phyloP scores from a whole-genome alignment of 1,284 basidiomycete species.

The Tilletia setariae region DNA sequence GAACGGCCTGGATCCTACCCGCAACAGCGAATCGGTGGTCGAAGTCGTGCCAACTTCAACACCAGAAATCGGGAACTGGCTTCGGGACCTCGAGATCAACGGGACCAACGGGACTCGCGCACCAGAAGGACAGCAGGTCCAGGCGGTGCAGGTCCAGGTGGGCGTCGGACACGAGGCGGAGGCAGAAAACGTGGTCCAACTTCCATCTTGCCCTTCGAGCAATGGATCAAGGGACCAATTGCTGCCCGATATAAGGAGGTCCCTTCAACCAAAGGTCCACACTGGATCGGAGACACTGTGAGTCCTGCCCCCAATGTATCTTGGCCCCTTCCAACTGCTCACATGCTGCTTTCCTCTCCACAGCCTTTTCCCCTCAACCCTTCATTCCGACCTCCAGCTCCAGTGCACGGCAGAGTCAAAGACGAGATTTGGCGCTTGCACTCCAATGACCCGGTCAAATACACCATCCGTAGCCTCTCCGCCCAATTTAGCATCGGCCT shows the following conservation, averaged over 20 bases:
- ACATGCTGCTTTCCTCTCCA: neutral
- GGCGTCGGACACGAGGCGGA: neutral
- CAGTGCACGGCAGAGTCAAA: constrained; percentile 38
- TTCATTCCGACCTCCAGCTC: constrained; percentile 47
- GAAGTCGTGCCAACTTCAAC: too few species aligned
- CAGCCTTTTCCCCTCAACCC: constrained; percentile 52
- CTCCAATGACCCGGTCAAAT: constrained; percentile 33
- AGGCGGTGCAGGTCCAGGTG: too few species aligned
- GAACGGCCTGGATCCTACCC: too few species aligned
- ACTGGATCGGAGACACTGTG: constrained; percentile 46
- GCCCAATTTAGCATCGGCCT: constrained; percentile 40
- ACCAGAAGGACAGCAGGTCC: too few species aligned
- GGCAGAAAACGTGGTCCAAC: neutral
- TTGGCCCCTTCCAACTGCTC: neutral
- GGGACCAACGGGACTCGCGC: too few species aligned
- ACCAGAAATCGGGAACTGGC: too few species aligned
- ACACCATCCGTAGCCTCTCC: constrained; percentile 46
- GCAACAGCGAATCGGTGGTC: too few species aligned
- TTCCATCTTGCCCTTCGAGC: constrained; percentile 28
- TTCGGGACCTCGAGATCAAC: too few species aligned
- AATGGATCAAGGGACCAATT: constrained; percentile 39
- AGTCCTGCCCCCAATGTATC: neutral
- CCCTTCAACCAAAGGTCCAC: constrained; percentile 40
- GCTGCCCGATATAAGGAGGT: constrained; percentile 41
- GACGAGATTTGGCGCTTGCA: constrained; percentile 48